Evolutionary conservation across 805 yeast species (phyloP), one percentile per base, ranked within the genome.

Genomic region (Metschnikowia sp.): DNA sequence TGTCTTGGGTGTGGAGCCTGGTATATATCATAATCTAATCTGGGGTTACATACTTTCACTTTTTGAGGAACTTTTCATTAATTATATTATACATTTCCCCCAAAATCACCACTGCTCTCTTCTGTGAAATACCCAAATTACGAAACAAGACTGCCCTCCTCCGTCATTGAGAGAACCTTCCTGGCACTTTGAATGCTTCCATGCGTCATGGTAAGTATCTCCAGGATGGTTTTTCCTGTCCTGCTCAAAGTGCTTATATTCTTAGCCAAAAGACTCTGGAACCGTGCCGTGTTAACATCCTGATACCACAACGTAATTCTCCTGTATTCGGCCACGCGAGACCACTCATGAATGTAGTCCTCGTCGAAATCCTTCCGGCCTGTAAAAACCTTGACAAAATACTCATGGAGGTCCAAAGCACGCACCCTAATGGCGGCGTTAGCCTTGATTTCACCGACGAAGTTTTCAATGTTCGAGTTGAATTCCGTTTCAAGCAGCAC

Each of bases 241-340:
- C 8, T 28, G 12, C 6, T 15, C 48, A 44, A 44, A n/a, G 18
- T 32, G 12, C 22, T 19, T 32, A 44, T n/a, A 33, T 44, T 39
- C 9, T 11, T 32, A 4, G 18, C 32, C 48, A 44, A 44, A 30
- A 39, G 43, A 8, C 9, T 26, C 37, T 35, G 40, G n/a, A 44
- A 44, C 8, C 15, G 36, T 3, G 10, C 32, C 18, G 26, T 19
- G 22, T 40, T 36, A 30, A 44, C 40, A 10, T 31, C 36, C 29
- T 22, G n/a, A 18, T 39, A 36, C 48, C 48, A 44, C 13, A n/a
- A 11, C 10, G 48, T 44, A 32, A 39, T 29, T 26, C 19, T 34
- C 19, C 36, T 35, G 29, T 39, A 44, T 29, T 44, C 48, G 13
- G 19, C 35, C 39, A 39, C 40, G 36, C 19, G 48, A 3, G 48